Evolutionary conservation across 2,329 filamentous ascomycete genomes (phyloP), one percentile per base, ranked within the genome.

Genomic region (Aureobasidium sp.): DNA sequence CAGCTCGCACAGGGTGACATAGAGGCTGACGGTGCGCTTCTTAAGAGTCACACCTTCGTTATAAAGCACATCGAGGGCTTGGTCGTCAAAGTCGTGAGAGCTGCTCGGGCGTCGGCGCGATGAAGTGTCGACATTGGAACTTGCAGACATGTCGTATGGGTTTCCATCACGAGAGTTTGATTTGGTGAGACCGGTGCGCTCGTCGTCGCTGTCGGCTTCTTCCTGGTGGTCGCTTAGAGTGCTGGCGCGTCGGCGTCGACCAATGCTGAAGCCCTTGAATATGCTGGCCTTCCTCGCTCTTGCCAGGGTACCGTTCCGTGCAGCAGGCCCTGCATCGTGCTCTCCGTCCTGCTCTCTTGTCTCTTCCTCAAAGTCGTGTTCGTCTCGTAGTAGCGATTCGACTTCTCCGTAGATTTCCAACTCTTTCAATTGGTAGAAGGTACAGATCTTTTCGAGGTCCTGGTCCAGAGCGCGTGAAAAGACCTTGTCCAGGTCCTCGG

Each of bases 401-500:
- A 93, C 85, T 72, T 97, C 93, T 58, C 87, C 86, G 64, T 88
- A 85, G 15, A 99, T 86, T 73, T 97, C 93, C 27, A 85, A 80
- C 75, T 99, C 92, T 75, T 99, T 99, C 64, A 90, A 77, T 65
- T 87, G 83, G 75, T 94, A 97, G 74, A 99, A 99, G 0, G 88
- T 89, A 70, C 85, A 89, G 64, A 99, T 91, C 80, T 97, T 97
- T 71, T 97, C 92, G 56, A 99, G 79, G 74, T 99, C 94, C 45
- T 88, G 83, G 70, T 95, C 91, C 20, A 99, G 83, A 44, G 91
- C 87, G 66, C 86, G 86, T 66, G 83, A 82, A 73, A 99, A 99
- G 63, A 92, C 82, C 42, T 84, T 82, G 73, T 97, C 92, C 15
- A 91, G 88, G 63, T 95, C 88, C 49, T 80, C 76, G 29, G 76